Evolutionary conservation across 768 basidiomycete species (phyloP), one percentile per base, ranked within the genome.

Genomic region (Lactarius pseudohatsudake): DNA sequence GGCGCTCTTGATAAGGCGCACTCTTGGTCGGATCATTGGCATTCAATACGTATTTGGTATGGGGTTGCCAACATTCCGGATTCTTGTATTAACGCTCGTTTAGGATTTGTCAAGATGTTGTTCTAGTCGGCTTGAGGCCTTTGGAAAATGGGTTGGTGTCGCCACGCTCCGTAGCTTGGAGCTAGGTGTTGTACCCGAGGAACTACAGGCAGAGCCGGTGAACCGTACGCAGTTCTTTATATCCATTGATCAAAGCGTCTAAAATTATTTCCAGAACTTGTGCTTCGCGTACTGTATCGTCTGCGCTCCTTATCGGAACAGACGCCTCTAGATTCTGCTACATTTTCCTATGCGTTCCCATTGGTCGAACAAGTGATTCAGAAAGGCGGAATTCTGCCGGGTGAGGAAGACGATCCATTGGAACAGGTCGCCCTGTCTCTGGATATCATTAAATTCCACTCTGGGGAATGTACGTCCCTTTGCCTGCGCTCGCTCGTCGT

Each of bases 261-360:
- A 40, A 65, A 26, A 38, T 9, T 57, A 7, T 61, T 47, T n/a
- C 28, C 64, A 95, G 95, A 81, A 7, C 79, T 98, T 38, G 81
- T 96, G 30, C 79, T 92, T 56, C 91, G 97, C 32, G 87, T 98
- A 1, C 80, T 99, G 2, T 91, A 96, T 74, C 86, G 92, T 22
- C 75, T 98, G 0, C 86, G 91, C 22, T 89, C 84, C 65, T 79
- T 96, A 4, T 87, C 92, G 0, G 92, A 96, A 68, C 89, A 92
- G 69, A 77, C 84, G 0, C 86, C 94, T 0, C 89, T 98, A 59
- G 93, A 96, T 73, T 83, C 89, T 0, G 86, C 92, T 2, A 95
- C 94, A 0, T 96, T 92, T 76, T 86, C 91, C 0, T 92, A 95
- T 70, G 77, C 85, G 0, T 89, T 87, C 57, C 90, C 93, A 9